A percentile compares a stretch with the other conserved stretches of the same genome.
phyloP scores from a whole-genome alignment of 2,329 filamentous ascomycete genomes.

The Penicillium sp. region DNA sequence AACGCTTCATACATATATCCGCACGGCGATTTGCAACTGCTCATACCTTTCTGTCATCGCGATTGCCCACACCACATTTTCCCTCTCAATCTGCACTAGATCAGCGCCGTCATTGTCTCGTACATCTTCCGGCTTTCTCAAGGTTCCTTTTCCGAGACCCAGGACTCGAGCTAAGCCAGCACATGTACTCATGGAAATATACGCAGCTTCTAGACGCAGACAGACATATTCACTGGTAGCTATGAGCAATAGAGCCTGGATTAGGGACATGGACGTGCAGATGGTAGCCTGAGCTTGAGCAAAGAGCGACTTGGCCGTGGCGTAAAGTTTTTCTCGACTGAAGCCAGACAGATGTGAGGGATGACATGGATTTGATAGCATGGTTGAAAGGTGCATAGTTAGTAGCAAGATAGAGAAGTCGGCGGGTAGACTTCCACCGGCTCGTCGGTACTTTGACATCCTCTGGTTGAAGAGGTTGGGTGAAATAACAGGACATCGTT shows the following conservation, averaged over 20 bases:
- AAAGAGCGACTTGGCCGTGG: slow-evolving; percentile 11
- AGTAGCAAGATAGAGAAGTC: slow-evolving; percentile 7
- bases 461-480: background rate
- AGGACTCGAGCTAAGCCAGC: slow-evolving; percentile 1
- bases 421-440: background rate
- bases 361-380: background rate
- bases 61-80: slow-evolving; percentile 8
- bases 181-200: slow-evolving; percentile 8
- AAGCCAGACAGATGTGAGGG: slow-evolving; percentile 1
- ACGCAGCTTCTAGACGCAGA: slow-evolving; percentile 6
- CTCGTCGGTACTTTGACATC: background rate
- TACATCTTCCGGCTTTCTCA: background rate
- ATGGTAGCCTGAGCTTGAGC: slow-evolving; percentile 6
- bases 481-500: slow-evolving; percentile 6
- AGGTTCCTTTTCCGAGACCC: background rate
- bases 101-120: background rate
- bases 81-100: background rate
- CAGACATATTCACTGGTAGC: slow-evolving; percentile 11
- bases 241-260: slow-evolving; percentile 9
- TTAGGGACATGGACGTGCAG: slow-evolving; percentile 3
- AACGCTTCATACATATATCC: background rate
- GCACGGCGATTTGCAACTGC: background rate
- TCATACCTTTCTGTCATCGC: slow-evolving; percentile 8
- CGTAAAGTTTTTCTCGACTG: slow-evolving; percentile 3
- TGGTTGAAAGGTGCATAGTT: slow-evolving; percentile 7